phyloP scores from a whole-genome alignment of 2,329 filamentous ascomycete genomes.

The Aspergillus unguis region DNA sequence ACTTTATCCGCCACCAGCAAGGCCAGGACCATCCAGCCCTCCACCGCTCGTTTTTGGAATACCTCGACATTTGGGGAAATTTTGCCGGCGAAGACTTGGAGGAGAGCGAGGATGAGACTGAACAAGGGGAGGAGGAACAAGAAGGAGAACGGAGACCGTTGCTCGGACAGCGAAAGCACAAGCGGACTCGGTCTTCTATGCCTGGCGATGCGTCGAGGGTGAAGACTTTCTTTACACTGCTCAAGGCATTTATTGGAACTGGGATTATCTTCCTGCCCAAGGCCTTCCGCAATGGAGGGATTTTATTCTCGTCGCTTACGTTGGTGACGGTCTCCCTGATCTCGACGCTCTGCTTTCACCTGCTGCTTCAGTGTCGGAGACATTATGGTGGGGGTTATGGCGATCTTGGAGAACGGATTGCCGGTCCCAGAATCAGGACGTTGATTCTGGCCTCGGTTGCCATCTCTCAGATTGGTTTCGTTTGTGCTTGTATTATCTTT shows the following conservation, averaged over 20 bases:
- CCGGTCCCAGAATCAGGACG: slow-evolving; percentile 60
- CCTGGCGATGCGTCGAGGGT: slow-evolving; percentile 64
- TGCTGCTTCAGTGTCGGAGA: slow-evolving; percentile 65
- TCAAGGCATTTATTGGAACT: slow-evolving; percentile 76
- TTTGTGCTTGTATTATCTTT: slow-evolving; percentile 74
- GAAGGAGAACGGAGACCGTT: slow-evolving; percentile 57
- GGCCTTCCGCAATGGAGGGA: slow-evolving; percentile 73
- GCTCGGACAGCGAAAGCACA: slow-evolving; percentile 54
- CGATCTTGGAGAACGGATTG: slow-evolving; percentile 66
- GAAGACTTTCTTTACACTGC: slow-evolving; percentile 73
- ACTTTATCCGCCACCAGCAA: slow-evolving; percentile 46
- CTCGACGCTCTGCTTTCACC: slow-evolving; percentile 68
- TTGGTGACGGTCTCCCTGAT: slow-evolving; percentile 63
- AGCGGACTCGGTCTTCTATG: slow-evolving; percentile 47
- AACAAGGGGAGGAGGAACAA: slow-evolving; percentile 48
- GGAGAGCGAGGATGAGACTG: slow-evolving; percentile 55
- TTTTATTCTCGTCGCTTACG: slow-evolving; percentile 69
- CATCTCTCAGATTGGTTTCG: slow-evolving; percentile 73
- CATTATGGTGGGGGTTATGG: slow-evolving; percentile 68
- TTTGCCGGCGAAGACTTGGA: slow-evolving; percentile 71
- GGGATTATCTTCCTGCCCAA: slow-evolving; percentile 81
- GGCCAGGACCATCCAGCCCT: slow-evolving; percentile 15
- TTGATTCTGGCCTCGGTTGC: slow-evolving; percentile 68
- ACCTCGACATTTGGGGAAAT: slow-evolving; percentile 70
- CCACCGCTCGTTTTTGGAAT: slow-evolving; percentile 61